Conservation (phyloP, 208 protist genomes). For the Crithidia fasciculata region DNA sequence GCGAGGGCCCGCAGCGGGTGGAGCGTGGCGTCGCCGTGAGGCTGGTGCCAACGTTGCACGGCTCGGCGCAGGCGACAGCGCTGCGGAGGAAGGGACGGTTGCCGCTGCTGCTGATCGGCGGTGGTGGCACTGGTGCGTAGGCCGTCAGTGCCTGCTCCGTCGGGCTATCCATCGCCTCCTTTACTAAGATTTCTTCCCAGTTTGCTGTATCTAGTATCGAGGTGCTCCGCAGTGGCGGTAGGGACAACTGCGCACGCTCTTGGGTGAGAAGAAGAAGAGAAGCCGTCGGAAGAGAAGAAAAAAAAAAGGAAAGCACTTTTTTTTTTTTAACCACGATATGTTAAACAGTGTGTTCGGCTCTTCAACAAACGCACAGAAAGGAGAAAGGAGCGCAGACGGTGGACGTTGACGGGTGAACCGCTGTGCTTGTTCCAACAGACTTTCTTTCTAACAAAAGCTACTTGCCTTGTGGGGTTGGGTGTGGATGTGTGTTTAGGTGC, state of each 20-base stretch:
- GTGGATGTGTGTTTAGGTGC: too few species aligned
- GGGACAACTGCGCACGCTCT: too few species aligned
- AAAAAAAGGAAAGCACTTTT: slow-evolving; percentile 7
- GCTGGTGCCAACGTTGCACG: not conserved
- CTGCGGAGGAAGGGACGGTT: slow-evolving; percentile 12
- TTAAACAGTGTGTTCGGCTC: too few species aligned
- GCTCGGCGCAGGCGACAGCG: not conserved
- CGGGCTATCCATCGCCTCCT: not conserved
- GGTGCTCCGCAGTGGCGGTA: too few species aligned
- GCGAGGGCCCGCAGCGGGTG: slow-evolving; percentile 1
- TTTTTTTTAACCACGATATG: not conserved
- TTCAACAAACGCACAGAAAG: too few species aligned
- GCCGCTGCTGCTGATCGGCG: slow-evolving; percentile 16
- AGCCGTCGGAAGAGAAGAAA: not conserved
- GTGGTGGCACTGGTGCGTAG: slow-evolving; percentile 7
- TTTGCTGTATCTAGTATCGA: too few species aligned
- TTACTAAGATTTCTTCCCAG: too few species aligned
- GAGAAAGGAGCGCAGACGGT: too few species aligned
- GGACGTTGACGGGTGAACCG: too few species aligned
- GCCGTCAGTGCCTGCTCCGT: slow-evolving; percentile 7
- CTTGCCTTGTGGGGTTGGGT: too few species aligned
- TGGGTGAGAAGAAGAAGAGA: not conserved
- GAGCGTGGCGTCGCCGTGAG: slow-evolving; percentile 3
- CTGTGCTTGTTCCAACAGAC: too few species aligned
- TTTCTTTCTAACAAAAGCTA: too few species aligned